Evolutionary conservation across 2,329 filamentous ascomycete species (phyloP).

Genomic region (Cladosporium sp.): DNA sequence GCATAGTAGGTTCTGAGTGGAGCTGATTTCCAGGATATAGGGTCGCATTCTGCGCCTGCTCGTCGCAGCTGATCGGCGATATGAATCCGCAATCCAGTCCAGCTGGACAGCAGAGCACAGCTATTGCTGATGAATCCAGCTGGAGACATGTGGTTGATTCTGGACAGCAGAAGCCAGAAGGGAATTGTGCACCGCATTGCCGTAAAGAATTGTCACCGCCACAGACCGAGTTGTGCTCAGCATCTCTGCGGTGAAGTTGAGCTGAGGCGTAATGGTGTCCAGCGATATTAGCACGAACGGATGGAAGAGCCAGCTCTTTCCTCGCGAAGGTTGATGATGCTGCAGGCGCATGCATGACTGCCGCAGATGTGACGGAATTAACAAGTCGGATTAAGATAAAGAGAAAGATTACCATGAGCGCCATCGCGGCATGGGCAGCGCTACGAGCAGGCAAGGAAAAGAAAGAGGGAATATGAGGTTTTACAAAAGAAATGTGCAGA

Average conservation of each 20-base stretch:
- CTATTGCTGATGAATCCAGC: constrained; percentile 59
- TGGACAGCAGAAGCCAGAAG: constrained; percentile 65
- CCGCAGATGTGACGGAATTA: background rate
- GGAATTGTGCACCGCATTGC: constrained; percentile 54
- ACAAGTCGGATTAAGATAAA: no score
- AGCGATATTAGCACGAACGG: background rate
- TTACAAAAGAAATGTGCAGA: background rate
- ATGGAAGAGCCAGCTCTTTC: background rate
- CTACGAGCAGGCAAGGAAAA: background rate
- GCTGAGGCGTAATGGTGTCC: background rate
- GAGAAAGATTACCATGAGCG: no score
- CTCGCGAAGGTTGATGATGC: background rate
- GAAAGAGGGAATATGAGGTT: background rate
- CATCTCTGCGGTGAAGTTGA: background rate
- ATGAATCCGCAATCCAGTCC: constrained; percentile 58
- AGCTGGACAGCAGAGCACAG: constrained; percentile 66
- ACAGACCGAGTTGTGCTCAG: constrained; percentile 39
- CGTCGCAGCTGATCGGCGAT: constrained; percentile 60
- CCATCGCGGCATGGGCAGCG: no score
- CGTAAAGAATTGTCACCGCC: constrained; percentile 43
- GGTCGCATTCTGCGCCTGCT: constrained; percentile 57
- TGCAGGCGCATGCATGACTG: background rate
- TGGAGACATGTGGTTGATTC: constrained; percentile 51
- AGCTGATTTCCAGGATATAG: constrained; percentile 55
- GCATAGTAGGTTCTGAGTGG: constrained; percentile 60